phyloP scores from a whole-genome alignment of 805 yeast genomes.

The Metschnikowia picachoensis region DNA sequence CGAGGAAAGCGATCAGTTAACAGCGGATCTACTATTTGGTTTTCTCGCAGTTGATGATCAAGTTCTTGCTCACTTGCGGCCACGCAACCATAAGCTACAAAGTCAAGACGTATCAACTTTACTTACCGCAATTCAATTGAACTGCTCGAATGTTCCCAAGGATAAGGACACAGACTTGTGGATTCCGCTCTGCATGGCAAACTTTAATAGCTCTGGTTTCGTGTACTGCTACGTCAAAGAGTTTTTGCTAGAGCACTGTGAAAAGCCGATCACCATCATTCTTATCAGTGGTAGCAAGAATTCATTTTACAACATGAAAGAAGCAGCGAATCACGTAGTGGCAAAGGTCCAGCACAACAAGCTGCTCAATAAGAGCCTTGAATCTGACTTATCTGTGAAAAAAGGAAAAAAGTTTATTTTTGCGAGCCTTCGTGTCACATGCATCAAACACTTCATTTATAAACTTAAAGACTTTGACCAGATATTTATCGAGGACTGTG shows the following conservation, averaged over 20 bases:
- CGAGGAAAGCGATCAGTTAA: slow-evolving; percentile 17
- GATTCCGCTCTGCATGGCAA: slow-evolving; percentile 91
- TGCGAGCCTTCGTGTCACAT: slow-evolving; percentile 26
- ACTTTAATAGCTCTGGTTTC: slow-evolving; percentile 85
- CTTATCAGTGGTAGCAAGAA: slow-evolving; percentile 69
- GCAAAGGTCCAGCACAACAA: slow-evolving; percentile 22
- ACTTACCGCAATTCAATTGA: slow-evolving; percentile 57
- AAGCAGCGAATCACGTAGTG: slow-evolving; percentile 52
- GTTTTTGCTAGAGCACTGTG: slow-evolving; percentile 19
- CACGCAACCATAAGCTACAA: slow-evolving; percentile 70
- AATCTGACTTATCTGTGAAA: slow-evolving; percentile 21
- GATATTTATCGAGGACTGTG: slow-evolving; percentile 44
- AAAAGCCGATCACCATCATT: slow-evolving; percentile 35
- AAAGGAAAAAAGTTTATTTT: slow-evolving; percentile 2
- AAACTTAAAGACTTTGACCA: slow-evolving; percentile 70
- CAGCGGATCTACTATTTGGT: slow-evolving; percentile 65
- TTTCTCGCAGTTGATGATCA: slow-evolving; percentile 59
- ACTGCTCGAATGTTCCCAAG: slow-evolving; percentile 35
- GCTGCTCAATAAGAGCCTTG: slow-evolving; percentile 20
- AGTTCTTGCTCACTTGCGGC: slow-evolving; percentile 68
- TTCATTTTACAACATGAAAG: slow-evolving; percentile 71
- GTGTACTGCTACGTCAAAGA: slow-evolving; percentile 70
- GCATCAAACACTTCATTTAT: slow-evolving; percentile 75
- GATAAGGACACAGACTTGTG: slow-evolving; percentile 68
- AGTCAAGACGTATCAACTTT: slow-evolving; percentile 78